These are phyloP conservation scores for Hevea brasiliensis DNA, from an alignment of 345 rosid genomes.

Conservation along the genomic window DNA sequence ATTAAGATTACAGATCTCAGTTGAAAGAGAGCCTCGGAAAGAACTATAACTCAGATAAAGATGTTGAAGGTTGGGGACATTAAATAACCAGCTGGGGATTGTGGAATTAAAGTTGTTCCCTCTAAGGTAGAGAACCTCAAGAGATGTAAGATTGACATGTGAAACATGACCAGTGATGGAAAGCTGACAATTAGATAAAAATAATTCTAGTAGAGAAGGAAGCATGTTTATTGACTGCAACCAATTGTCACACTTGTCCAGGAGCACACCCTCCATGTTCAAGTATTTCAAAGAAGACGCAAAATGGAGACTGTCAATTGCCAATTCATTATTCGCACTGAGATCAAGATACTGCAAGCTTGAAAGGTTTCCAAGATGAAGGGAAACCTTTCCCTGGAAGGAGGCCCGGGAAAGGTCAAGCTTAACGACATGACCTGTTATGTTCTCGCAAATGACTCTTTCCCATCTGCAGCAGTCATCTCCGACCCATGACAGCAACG, in stretches of 20 bases:
- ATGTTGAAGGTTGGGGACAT: not conserved
- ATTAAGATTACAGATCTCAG: not conserved
- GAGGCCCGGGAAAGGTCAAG: not conserved
- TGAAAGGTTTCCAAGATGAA: slow-evolving; percentile 31
- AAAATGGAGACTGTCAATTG: not conserved
- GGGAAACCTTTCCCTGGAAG: slow-evolving; percentile 34
- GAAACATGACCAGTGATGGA: not conserved
- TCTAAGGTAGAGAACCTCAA: slow-evolving; percentile 9
- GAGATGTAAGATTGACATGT: slow-evolving; percentile 12
- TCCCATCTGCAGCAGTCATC: too few species aligned
- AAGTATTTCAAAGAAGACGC: slow-evolving; percentile 6
- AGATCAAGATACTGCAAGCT: slow-evolving; percentile 28
- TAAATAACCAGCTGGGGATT: slow-evolving; percentile 1
- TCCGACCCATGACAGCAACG: too few species aligned
- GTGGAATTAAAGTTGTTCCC: not conserved
- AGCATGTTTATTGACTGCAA: slow-evolving; percentile 2
- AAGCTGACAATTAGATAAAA: not conserved
- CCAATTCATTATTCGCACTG: not conserved
- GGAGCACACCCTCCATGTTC: not conserved
- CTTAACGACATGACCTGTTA: too few species aligned
- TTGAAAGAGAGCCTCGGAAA: slow-evolving; percentile 3
- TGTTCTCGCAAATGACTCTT: too few species aligned
- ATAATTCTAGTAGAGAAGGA: slow-evolving; percentile 9
- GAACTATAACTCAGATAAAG: not conserved
- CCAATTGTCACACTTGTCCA: not conserved